Base-by-base conservation (phyloP, 129 eudicot genomes). In the Glebionis coronaria region DNA sequence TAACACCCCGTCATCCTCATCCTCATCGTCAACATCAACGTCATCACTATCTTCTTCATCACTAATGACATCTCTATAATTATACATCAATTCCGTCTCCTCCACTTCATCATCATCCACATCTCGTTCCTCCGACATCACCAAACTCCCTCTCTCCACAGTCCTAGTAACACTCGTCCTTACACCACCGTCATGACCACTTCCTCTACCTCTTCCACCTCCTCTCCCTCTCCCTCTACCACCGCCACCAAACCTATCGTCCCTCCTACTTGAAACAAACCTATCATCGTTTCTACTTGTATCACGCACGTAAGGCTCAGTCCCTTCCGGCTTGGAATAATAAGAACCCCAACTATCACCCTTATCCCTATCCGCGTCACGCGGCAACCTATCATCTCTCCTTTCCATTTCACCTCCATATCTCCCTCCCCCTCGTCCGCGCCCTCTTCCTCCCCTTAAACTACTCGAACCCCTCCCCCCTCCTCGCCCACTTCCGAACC, bases 31-130 rank as follows among this genome's bases (percentile, higher is more conserved):
- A 14, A 56, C 61, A 0, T 67, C 83, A 14, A 56, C 61, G 1
- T 67, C 83, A 27, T 70, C 90, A 42, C 67, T 80, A n/a, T 84
- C 83, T 49, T 81, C 89, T 27, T 74, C 83, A 20, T 82, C 86
- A 40, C 81, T 82, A 45, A 85, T 72, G 79, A 85, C 75, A 5
- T 81, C 85, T 42, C 68, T 74, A 60, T 80, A 79, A 50, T 76
- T 79, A 81, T 54, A 69, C 80, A 57, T 74, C 20, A 79, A 64
- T 38, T 67, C 77, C 40, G 62, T 63, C 10, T 83, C 65, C 6
- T 65, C 87, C 67, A 40, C 80, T 42, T 79, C 80, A 5, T 74
- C 93, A 47, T 70, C 67, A 16, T 77, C 76, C 31, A 53, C 78
- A 50, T 80, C 81, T 47, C 67, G 80, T 28, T 56, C 75, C 23